Base-by-base conservation (phyloP, 2,329 filamentous ascomycete species). In the Talaromyces amestolkiae region DNA sequence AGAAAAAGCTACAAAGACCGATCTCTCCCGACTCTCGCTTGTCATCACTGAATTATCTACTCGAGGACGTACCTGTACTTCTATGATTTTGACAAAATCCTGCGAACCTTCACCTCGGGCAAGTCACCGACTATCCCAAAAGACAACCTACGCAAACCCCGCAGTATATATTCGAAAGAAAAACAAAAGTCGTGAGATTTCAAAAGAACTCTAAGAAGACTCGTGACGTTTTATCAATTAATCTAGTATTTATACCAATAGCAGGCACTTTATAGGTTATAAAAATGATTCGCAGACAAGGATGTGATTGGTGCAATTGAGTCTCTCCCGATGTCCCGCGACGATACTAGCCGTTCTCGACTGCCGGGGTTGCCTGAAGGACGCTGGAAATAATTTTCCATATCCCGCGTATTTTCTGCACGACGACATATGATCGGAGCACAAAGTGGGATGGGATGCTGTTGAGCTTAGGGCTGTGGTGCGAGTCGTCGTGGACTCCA, bases 321-420 rank as follows among this genome's bases (percentile, higher is more conserved):
- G 37, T 41, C 56, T 59, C 54, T 58, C 56, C 56, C 35, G 56
- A 43, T 43, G 56, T 58, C 56, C 56, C 56, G 56, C 37, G 37
- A n/a, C 13, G 24, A 33, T 45, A 45, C 56, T 59, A 59, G 56
- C 56, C 56, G 56, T 41, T 31, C n/a, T n/a, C 35, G 37, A 59
- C 19, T 59, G 37, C 56, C 56, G 56, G 19, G 11, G 22, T 33
- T 24, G 6, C 7, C 19, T 58, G 13, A 3, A 0, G 53, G 8
- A 58, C 11, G 11, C n/a, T 58, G 56, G 56, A 41, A 43, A 58
- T 43, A 58, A 43, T 43, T 58, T 43, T 43, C 56, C 56, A 58
- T 58, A 31, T 39, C 24, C 49, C 49, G 17, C 49, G 8, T n/a
- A 31, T 53, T 13, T n/a, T n/a, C n/a, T n/a, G n/a, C n/a, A n/a